Conservation (phyloP, 1,284 basidiomycete genomes). For the Marasmius oreades region DNA sequence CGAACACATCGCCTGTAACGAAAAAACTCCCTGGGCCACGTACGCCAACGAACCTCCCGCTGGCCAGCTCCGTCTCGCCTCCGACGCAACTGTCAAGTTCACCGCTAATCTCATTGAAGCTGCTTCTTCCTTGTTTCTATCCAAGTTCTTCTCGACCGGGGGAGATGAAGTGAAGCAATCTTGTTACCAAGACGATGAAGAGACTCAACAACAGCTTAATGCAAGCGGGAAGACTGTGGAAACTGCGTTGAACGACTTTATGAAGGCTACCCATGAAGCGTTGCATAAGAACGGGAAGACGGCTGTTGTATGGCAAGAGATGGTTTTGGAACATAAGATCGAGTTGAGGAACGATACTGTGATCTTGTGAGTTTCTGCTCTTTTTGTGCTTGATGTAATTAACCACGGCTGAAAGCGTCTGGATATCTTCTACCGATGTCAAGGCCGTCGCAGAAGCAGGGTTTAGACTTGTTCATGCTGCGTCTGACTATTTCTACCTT, state of each 20-base stretch:
- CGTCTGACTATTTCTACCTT: slow-evolving; percentile 77
- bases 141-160: slow-evolving; percentile 70
- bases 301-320: slow-evolving; percentile 54
- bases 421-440: slow-evolving; percentile 67
- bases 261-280: slow-evolving; percentile 27
- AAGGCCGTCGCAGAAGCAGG: slow-evolving; percentile 55
- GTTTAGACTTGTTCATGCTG: slow-evolving; percentile 61
- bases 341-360: slow-evolving; percentile 65
- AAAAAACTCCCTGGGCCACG: slow-evolving; percentile 57
- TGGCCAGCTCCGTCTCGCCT: slow-evolving; percentile 75
- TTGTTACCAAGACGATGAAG: slow-evolving; percentile 64
- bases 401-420: too few relatives aligned
- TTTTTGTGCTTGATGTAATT: not conserved
- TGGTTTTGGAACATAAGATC: slow-evolving; percentile 65
- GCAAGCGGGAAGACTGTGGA: slow-evolving; percentile 51
- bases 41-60: slow-evolving; percentile 78
- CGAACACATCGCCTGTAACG: slow-evolving; percentile 71
- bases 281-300: slow-evolving; percentile 36
- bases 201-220: slow-evolving; percentile 51
- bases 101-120: slow-evolving; percentile 41
- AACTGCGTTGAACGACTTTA: slow-evolving; percentile 48
- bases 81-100: slow-evolving; percentile 39
- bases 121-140: slow-evolving; percentile 40
- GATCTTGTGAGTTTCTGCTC: slow-evolving; percentile 47
- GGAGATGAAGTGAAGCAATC: slow-evolving; percentile 79